These are phyloP conservation scores for Fraxinus pennsylvanica DNA, from an alignment of 257 asterid species.

Conservation along the genomic window DNA sequence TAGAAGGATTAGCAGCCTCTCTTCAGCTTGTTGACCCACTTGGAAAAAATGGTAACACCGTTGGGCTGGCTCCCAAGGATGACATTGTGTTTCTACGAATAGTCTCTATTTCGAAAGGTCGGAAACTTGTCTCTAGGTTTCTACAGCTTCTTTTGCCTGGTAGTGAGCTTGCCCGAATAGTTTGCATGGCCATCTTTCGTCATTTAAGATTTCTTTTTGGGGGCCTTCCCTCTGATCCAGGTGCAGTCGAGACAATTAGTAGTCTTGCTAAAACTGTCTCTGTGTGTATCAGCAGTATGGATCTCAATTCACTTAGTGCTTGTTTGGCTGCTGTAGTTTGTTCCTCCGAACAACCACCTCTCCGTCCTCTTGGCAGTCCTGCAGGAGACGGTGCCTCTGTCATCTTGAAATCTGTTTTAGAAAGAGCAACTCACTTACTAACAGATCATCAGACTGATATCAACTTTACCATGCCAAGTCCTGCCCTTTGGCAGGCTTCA, in stretches of 20 bases:
- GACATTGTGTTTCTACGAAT: conserved; percentile 50
- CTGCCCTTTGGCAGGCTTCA: conserved; percentile 55
- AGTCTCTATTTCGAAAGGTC: conserved; percentile 50
- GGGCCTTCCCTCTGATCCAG: conserved; percentile 36
- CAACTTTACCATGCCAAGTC: conserved; percentile 41
- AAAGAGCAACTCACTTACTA: conserved; percentile 46
- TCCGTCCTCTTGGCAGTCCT: conserved; percentile 52
- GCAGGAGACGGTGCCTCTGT: conserved; percentile 55
- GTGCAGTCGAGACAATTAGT: conserved; percentile 31
- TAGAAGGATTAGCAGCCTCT: conserved; percentile 57
- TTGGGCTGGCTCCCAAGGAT: conserved; percentile 39
- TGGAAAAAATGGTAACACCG: conserved; percentile 43
- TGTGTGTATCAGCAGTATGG: conserved; percentile 39
- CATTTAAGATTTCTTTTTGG: conserved; percentile 49
- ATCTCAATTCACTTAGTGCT: conserved; percentile 49
- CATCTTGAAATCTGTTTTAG: conserved; percentile 47
- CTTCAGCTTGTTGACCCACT: conserved; percentile 54
- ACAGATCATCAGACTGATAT: conserved; percentile 39
- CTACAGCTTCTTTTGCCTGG: conserved; percentile 49
- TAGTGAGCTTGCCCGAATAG: conserved; percentile 44
- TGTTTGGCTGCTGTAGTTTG: conserved; percentile 56
- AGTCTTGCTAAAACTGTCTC: conserved; percentile 40
- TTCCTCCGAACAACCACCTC: conserved; percentile 50
- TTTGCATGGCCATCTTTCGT: conserved; percentile 51
- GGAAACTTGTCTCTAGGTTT: conserved; percentile 45